Percentiles rank a stretch among this genome's conserved stretches.
phyloP scores from a whole-genome alignment of 352 stramenopile species.

The Discostella stelligera region DNA sequence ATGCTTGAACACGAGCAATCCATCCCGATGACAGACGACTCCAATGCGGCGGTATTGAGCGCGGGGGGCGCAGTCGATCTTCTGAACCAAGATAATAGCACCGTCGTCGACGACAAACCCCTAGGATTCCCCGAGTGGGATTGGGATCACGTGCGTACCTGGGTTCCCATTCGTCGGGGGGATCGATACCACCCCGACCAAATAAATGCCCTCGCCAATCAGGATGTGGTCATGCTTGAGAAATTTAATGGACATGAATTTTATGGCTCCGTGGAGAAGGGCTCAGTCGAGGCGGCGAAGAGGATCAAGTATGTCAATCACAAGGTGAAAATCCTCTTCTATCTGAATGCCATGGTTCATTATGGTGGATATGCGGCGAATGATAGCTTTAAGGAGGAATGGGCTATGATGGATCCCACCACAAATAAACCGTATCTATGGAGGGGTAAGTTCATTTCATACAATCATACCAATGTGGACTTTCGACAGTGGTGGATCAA shows the following conservation, averaged over 20 bases:
- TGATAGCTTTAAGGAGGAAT: slow-evolving; percentile 31
- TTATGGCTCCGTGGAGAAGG: slow-evolving; percentile 27
- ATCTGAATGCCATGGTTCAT: slow-evolving; percentile 46
- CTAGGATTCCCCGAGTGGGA: slow-evolving; percentile 13
- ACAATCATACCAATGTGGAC: slow-evolving; percentile 37
- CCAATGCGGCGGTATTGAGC: neutral
- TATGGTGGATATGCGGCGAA: slow-evolving; percentile 39
- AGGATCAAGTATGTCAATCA: slow-evolving; percentile 33
- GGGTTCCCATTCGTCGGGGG: slow-evolving; percentile 14
- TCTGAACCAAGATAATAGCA: neutral
- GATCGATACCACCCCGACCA: slow-evolving; percentile 13
- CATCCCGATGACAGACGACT: no score
- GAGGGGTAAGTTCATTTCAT: slow-evolving; percentile 26
- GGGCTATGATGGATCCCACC: slow-evolving; percentile 15
- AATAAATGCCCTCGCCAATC: slow-evolving; percentile 6
- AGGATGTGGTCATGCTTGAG: slow-evolving; percentile 39
- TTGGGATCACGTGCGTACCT: slow-evolving; percentile 26
- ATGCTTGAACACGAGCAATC: neutral
- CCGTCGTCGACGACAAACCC: neutral
- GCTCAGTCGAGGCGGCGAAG: slow-evolving; percentile 26
- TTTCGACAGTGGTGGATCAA: slow-evolving; percentile 50
- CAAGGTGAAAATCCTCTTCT: slow-evolving; percentile 46
- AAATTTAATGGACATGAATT: slow-evolving; percentile 35
- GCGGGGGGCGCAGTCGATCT: slow-evolving; percentile 5
- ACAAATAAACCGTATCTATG: slow-evolving; percentile 24